Evolutionary conservation across 495 filamentous ascomycete genomes (phyloP), one percentile per base, ranked within the genome.

Genomic region (Trypethelium eluteriae): DNA sequence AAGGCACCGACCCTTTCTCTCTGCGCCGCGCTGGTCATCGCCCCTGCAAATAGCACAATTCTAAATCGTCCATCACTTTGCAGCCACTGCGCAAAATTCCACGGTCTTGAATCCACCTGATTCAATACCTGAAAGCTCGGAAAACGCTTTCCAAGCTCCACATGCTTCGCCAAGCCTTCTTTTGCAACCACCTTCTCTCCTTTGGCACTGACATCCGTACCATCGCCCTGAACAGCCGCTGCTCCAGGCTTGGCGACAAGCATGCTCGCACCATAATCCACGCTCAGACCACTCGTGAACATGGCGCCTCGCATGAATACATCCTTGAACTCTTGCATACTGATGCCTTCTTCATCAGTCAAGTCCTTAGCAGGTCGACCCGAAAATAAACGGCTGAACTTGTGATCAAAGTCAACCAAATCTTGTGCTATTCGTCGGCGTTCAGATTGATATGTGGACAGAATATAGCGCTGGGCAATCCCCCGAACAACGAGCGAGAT

Each of bases 401-500:
- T 78, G 66, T 84, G 82, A 75, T 94, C 90, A 68, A 92, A 92
- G 41, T 86, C 84, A 67, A 93, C 89, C 46, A 94, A 75, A 62
- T 89, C 82, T n/a, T 82, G 79, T 2, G 89, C 89, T 18, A 87
- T 85, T 69, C 82, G 82, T 70, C 85, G 79, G 2, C 89, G 81
- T 74, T 93, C 90, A 3, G 82, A 70, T 6, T 88, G 82, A 68
- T 92, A 93, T 2, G 89, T 89, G 69, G 85, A 75, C 1, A 92
- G 77, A 2, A 92, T 69, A 2, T 78, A 79, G 2, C 82, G 82
- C 12, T 71, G 67, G 2, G 86, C 84, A 50, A 81, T 76, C 12
- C 86, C 86, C 39, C 77, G 82, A 12, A 91, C 73, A 0, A 93
- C 81, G 36, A 82, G 74, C 1, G 83, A 88, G 3, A 94, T 78